These are phyloP conservation scores for Pezicula carpinea DNA, from an alignment of 2,329 filamentous ascomycete genomes.

Conservation along the genomic window DNA sequence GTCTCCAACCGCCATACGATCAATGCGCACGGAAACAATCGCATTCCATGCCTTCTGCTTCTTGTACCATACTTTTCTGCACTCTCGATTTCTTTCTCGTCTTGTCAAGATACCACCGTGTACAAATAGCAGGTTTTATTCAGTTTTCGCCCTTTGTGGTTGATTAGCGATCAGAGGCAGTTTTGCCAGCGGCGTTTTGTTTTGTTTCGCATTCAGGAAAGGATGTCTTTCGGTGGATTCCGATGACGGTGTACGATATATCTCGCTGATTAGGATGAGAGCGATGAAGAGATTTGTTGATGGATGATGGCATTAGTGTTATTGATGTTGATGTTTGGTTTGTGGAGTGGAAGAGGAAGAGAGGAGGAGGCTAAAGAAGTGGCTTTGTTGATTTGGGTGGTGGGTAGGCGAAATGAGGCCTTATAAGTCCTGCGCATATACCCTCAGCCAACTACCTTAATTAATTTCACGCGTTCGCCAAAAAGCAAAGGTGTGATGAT, in stretches of 20 bases:
- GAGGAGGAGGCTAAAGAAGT: not conserved
- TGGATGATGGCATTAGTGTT: not conserved
- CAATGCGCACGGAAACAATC: not conserved
- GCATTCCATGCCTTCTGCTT: conserved; percentile 7
- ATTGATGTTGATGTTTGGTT: not conserved
- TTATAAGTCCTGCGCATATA: not conserved
- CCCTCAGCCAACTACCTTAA: not conserved
- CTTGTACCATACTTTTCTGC: conserved; percentile 18
- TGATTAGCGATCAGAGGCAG: conserved; percentile 8
- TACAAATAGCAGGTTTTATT: conserved; percentile 14
- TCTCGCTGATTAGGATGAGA: not conserved
- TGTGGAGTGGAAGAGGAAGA: not conserved
- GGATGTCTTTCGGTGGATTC: not conserved
- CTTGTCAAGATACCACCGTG: conserved; percentile 22
- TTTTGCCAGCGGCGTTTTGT: not conserved
- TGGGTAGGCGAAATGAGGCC: not conserved
- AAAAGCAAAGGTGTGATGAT: no score
- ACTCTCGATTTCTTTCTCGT: conserved; percentile 9
- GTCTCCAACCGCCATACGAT: not conserved
- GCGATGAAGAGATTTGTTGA: not conserved
- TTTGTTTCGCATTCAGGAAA: not conserved
- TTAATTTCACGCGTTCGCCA: not conserved
- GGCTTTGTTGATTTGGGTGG: not conserved
- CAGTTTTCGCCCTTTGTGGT: conserved; percentile 2
- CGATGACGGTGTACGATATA: not conserved